Evolutionary conservation across 2,329 filamentous ascomycete species (phyloP), one percentile per base, ranked within the genome.

Genomic region (Talaromyces marneffei): DNA sequence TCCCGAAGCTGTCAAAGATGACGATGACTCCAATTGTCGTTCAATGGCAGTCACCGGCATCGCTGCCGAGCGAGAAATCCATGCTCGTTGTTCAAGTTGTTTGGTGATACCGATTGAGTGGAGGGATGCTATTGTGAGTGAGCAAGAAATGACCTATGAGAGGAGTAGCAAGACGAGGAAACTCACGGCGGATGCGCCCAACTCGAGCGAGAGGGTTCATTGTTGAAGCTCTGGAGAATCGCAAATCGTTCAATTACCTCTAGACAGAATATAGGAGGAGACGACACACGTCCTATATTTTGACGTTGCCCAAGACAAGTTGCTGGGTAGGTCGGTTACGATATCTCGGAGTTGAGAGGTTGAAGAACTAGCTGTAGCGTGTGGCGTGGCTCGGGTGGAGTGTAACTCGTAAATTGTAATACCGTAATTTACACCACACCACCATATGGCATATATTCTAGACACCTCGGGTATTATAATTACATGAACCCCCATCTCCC

Each of bases 41-140:
- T 77, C 72, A 57, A 78, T 66, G 46, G 77, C 76, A 44, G 73
- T 78, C 46, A 78, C 76, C 20, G 77, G 73, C 65, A 73, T 77
- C 54, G 71, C 72, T 25, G 75, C 69, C n/a, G 78, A 77, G 50
- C 74, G 78, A 16, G 77, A 78, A 42, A 80, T 71, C 29, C 68
- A 72, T 31, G 74, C 75, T 58, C 71, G 70, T 48, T 71, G 71
- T 61, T 72, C 72, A 57, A 70, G 67, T 62, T 72, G 76, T 62
- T 74, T 65, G 62, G 72, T 65, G 42, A 69, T 68, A 56, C 71
- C 65, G 20, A 66, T 63, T 59, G 71, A 64, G 44, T 65, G 66
- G 55, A 72, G 67, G 60, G 67, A 72, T 67, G 66, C 72, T 71
- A 52, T 37, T 27, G 46, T 52, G 46, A 29, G 62, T 72, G 48